These are phyloP conservation scores for Coemansia sp. DNA, from an alignment of 192 early-diverging fungal genomes.

Conservation along the genomic window DNA sequence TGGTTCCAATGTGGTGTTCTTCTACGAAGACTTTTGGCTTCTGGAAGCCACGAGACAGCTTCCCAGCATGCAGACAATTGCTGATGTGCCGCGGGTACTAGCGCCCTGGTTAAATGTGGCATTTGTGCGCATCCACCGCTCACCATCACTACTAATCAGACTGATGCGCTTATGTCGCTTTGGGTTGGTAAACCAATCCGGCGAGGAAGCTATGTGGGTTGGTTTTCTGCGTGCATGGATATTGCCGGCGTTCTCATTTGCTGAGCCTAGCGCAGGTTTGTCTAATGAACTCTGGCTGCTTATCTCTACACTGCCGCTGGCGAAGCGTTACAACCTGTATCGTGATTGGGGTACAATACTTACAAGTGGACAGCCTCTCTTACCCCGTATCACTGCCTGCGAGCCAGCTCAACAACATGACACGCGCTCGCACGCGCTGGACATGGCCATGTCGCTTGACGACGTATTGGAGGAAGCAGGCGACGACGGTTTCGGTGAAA, in stretches of 20 bases:
- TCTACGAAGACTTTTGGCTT: slow-evolving; percentile 52
- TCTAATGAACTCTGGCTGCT: slow-evolving; percentile 53
- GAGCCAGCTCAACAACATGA: neutral
- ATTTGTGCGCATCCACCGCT: slow-evolving; percentile 33
- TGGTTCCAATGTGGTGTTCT: slow-evolving; percentile 39
- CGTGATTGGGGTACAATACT: slow-evolving; percentile 33
- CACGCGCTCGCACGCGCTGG: slow-evolving; percentile 5
- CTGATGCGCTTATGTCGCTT: slow-evolving; percentile 44
- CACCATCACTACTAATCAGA: slow-evolving; percentile 27
- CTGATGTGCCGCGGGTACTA: slow-evolving; percentile 28
- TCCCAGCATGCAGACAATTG: slow-evolving; percentile 14
- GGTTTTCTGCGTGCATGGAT: slow-evolving; percentile 48
- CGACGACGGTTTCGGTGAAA: neutral
- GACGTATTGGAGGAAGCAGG: slow-evolving; percentile 31
- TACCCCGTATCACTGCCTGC: slow-evolving; percentile 15
- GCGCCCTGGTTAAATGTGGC: slow-evolving; percentile 49
- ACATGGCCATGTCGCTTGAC: slow-evolving; percentile 44
- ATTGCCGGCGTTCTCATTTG: slow-evolving; percentile 43
- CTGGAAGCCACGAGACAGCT: slow-evolving; percentile 23
- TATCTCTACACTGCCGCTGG: slow-evolving; percentile 25
- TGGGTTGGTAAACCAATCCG: slow-evolving; percentile 17
- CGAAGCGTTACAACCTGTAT: slow-evolving; percentile 40
- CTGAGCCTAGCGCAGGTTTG: slow-evolving; percentile 30
- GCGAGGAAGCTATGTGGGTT: slow-evolving; percentile 14
- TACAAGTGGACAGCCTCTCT: slow-evolving; percentile 19